These are phyloP conservation scores for Tetrahymena elliotti DNA, from an alignment of 73 alveolate genomes.

Conservation along the genomic window DNA sequence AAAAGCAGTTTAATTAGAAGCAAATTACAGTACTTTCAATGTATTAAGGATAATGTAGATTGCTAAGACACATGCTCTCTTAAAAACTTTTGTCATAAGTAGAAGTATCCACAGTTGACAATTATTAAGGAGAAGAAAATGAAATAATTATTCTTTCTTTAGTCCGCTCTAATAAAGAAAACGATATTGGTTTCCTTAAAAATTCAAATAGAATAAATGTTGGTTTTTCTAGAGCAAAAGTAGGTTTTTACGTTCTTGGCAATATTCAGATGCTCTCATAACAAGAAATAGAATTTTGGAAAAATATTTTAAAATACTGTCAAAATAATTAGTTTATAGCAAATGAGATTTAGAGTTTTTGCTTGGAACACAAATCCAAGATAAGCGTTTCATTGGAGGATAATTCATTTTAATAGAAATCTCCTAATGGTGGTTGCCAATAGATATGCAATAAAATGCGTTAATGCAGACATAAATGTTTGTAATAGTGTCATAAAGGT, in stretches of 20 bases:
- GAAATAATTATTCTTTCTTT: conserved; percentile 71
- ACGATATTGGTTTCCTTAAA: conserved; percentile 62
- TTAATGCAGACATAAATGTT: conserved; percentile 25
- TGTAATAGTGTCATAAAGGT: conserved; percentile 17
- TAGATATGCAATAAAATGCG: neutral
- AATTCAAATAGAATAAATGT: conserved; percentile 78
- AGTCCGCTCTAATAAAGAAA: conserved; percentile 62
- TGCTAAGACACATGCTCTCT: conserved; percentile 23
- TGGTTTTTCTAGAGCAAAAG: conserved; percentile 82
- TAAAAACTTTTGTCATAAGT: neutral
- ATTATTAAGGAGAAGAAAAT: conserved; percentile 90
- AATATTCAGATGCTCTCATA: conserved; percentile 59
- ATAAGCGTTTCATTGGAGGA: neutral
- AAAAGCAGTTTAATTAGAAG: conserved; percentile 36
- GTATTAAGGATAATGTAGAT: conserved; percentile 60
- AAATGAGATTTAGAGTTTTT: neutral
- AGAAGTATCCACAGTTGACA: conserved; percentile 74
- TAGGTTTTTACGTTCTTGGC: conserved; percentile 80
- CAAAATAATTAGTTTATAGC: conserved; percentile 6
- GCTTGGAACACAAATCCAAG: neutral
- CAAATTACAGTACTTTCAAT: conserved; percentile 67
- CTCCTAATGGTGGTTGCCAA: conserved; percentile 1
- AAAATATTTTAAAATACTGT: conserved; percentile 27
- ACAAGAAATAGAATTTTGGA: conserved; percentile 18
- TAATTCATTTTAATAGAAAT: neutral